phyloP scores from a whole-genome alignment of 306 rosid species.

The Vicia faba region DNA sequence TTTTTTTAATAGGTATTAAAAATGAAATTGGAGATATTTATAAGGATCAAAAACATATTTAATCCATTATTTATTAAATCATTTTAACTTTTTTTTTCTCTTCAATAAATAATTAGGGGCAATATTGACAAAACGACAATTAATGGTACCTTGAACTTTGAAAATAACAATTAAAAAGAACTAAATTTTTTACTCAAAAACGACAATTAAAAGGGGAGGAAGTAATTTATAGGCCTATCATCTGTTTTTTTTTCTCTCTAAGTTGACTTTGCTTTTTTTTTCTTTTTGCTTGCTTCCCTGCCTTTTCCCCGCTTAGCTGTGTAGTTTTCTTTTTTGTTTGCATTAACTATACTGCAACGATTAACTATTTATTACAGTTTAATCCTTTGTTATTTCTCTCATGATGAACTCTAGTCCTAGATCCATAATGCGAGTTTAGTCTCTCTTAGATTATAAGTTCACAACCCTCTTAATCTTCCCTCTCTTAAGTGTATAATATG shows the following conservation, averaged over 20 bases:
- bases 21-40: too few species aligned
- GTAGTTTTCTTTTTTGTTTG: not conserved
- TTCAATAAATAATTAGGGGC: too few species aligned
- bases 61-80: too few species aligned
- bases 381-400: not conserved
- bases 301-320: not conserved
- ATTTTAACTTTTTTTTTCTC: too few species aligned
- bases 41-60: too few species aligned
- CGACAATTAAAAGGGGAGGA: too few species aligned
- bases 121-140: too few species aligned
- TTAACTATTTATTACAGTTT: not conserved
- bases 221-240: not conserved
- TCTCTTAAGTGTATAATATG: not conserved
- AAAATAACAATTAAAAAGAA: too few species aligned
- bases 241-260: not conserved
- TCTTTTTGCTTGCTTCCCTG: not conserved
- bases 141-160: too few species aligned
- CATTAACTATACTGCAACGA: not conserved
- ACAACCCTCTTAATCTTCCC: not conserved
- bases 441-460: not conserved
- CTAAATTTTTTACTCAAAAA: too few species aligned
- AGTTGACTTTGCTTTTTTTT: not conserved
- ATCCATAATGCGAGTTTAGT: not conserved
- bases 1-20: too few species aligned
- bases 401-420: not conserved